Evolutionary conservation across 2,329 filamentous ascomycete species (phyloP).

Genomic region (Emergomyces orientalis): DNA sequence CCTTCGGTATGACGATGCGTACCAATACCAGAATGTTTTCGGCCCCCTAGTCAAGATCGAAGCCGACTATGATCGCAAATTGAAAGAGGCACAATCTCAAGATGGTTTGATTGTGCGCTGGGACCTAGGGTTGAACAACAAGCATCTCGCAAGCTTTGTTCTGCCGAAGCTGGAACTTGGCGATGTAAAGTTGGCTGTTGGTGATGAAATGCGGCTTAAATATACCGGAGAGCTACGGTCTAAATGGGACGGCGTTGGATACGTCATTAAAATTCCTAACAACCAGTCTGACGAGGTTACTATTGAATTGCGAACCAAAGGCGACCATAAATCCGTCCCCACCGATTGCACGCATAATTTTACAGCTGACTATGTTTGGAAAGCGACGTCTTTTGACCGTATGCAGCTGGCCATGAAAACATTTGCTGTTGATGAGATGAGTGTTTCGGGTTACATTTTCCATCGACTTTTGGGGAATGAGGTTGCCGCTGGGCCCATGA

Average conservation of each 20-base stretch:
- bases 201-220: constrained; percentile 94
- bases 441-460: constrained; percentile 97
- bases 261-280: constrained; percentile 98
- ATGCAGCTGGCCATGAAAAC: constrained; percentile 99
- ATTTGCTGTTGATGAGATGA: constrained; percentile 95
- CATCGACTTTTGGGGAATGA: constrained; percentile 93
- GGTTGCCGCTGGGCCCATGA: constrained; percentile 88
- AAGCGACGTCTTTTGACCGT: constrained; percentile 95
- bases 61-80: constrained; percentile 96
- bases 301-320: constrained; percentile 85
- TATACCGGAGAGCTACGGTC: constrained; percentile 90
- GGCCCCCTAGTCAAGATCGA: constrained; percentile 97
- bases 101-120: constrained; percentile 90
- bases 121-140: constrained; percentile 94
- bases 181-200: constrained; percentile 94
- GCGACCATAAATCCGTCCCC: constrained; percentile 90
- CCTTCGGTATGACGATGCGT: constrained; percentile 91
- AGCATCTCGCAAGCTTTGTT: constrained; percentile 89
- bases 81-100: constrained; percentile 96
- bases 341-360: constrained; percentile 97
- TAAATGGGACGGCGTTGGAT: constrained; percentile 94
- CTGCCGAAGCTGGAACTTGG: constrained; percentile 95
- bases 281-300: constrained; percentile 97
- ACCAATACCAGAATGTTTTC: constrained; percentile 98
- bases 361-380: constrained; percentile 98